A percentile compares a stretch with the other conserved stretches of the same genome.
These are phyloP conservation scores for Lasiodiplodia citricola DNA, from an alignment of 2,329 filamentous ascomycete genomes.

Conservation along the genomic window DNA sequence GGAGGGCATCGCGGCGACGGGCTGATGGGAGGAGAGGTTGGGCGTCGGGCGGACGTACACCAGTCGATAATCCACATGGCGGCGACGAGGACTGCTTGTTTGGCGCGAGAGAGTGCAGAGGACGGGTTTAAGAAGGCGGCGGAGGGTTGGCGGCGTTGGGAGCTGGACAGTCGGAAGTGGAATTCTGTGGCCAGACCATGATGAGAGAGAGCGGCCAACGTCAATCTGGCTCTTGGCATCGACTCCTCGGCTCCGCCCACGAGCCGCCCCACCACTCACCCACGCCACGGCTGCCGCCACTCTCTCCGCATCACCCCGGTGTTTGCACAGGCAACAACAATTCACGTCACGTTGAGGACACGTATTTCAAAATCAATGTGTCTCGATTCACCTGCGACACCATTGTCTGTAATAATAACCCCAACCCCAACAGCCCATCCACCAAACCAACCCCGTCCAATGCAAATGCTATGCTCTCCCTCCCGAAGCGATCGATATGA, in stretches of 20 bases:
- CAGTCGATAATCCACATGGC: conserved; percentile 94
- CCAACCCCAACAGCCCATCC: background rate
- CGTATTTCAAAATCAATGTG: conserved; percentile 7
- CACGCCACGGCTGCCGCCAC: background rate
- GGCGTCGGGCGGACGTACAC: conserved; percentile 50
- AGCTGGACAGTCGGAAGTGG: conserved; percentile 10
- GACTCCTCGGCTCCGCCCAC: conserved; percentile 14
- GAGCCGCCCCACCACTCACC: conserved; percentile 10
- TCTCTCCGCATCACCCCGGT: background rate
- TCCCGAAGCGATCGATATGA: conserved; percentile 15
- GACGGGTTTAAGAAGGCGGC: background rate
- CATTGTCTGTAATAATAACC: background rate
- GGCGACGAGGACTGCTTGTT: conserved; percentile 35
- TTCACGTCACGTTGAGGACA: background rate
- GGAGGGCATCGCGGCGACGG: conserved; percentile 1
- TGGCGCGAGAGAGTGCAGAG: background rate
- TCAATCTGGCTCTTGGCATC: conserved; percentile 28
- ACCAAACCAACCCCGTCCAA: conserved; percentile 1
- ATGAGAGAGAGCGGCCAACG: conserved; percentile 22
- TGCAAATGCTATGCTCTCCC: conserved; percentile 21
- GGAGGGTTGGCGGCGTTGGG: conserved; percentile 20
- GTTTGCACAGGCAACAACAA: background rate
- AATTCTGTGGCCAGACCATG: conserved; percentile 25
- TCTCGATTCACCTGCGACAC: conserved; percentile 8
- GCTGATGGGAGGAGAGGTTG: conserved; percentile 3